Conservation (phyloP, 208 protist species). For the Wallacemonas collosoma region DNA sequence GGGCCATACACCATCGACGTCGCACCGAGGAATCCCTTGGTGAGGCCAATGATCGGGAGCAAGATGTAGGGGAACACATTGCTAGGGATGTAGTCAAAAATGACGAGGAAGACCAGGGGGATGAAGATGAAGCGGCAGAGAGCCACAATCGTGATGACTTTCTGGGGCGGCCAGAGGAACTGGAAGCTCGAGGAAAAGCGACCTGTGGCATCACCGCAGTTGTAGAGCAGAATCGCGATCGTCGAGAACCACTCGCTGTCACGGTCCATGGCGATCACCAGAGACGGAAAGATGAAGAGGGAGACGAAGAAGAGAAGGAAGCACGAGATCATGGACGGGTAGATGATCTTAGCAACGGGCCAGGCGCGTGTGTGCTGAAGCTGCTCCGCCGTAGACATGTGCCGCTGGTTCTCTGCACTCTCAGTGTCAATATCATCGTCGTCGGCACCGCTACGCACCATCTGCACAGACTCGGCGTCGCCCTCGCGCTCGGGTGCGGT, state of each 20-base stretch:
- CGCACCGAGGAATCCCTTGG: conserved; percentile 51
- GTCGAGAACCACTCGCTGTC: conserved; percentile 46
- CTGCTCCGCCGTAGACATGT: conserved; percentile 68
- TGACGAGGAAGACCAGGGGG: conserved; percentile 44
- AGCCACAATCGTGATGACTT: conserved; percentile 26
- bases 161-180: conserved; percentile 28
- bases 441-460: conserved; percentile 4
- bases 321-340: conserved; percentile 39
- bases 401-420: conserved; percentile 30
- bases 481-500: conserved; percentile 20
- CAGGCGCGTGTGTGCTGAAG: conserved; percentile 35
- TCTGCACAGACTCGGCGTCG: conserved; percentile 21
- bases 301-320: conserved; percentile 53
- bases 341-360: conserved; percentile 42
- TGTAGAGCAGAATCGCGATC: conserved; percentile 48
- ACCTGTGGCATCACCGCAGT: conserved; percentile 43
- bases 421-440: conserved; percentile 17
- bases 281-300: conserved; percentile 50
- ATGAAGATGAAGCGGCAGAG: conserved; percentile 47
- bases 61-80: conserved; percentile 34
- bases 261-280: conserved; percentile 44
- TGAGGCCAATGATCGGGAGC: conserved; percentile 38
- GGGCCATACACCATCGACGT: conserved; percentile 65
- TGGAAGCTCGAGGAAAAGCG: conserved; percentile 33
- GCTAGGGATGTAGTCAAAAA: conserved; percentile 41